These are phyloP conservation scores for Diaporthe eres DNA, from an alignment of 2,329 filamentous ascomycete species.

Conservation along the genomic window DNA sequence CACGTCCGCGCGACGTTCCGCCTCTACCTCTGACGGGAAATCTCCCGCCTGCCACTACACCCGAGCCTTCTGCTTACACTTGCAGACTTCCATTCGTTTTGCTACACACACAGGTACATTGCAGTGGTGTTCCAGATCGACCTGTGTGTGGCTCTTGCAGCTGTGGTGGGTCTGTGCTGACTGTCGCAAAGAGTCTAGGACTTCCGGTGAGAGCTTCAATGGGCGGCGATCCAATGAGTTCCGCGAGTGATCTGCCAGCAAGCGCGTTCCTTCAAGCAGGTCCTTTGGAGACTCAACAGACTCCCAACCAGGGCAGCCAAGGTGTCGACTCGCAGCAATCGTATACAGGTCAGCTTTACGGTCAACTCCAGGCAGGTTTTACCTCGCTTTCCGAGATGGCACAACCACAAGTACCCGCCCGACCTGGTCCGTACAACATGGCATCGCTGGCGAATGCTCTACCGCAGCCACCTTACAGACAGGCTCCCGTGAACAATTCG, in stretches of 20 bases:
- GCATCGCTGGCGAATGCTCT: slow-evolving; percentile 59
- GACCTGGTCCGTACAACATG: slow-evolving; percentile 63
- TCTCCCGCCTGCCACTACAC: background rate
- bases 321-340: slow-evolving; percentile 44
- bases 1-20: slow-evolving; percentile 30
- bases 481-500: slow-evolving; percentile 54
- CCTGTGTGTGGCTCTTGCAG: background rate
- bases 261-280: slow-evolving; percentile 43
- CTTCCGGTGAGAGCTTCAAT: slow-evolving; percentile 36
- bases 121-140: background rate
- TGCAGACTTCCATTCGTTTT: slow-evolving; percentile 28
- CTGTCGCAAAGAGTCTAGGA: slow-evolving; percentile 16
- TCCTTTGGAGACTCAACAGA: slow-evolving; percentile 46
- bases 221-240: slow-evolving; percentile 47
- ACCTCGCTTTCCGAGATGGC: slow-evolving; percentile 60
- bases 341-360: slow-evolving; percentile 50
- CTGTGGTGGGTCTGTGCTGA: slow-evolving; percentile 29
- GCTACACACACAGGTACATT: slow-evolving; percentile 26
- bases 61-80: background rate
- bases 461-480: slow-evolving; percentile 57
- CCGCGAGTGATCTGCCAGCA: slow-evolving; percentile 49
- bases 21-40: slow-evolving; percentile 26
- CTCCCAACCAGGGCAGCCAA: slow-evolving; percentile 44
- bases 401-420: slow-evolving; percentile 49
- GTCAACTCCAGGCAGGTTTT: slow-evolving; percentile 56